Conservation (phyloP, 106 monocot genomes). For the Phalaenopsis aphrodite region DNA sequence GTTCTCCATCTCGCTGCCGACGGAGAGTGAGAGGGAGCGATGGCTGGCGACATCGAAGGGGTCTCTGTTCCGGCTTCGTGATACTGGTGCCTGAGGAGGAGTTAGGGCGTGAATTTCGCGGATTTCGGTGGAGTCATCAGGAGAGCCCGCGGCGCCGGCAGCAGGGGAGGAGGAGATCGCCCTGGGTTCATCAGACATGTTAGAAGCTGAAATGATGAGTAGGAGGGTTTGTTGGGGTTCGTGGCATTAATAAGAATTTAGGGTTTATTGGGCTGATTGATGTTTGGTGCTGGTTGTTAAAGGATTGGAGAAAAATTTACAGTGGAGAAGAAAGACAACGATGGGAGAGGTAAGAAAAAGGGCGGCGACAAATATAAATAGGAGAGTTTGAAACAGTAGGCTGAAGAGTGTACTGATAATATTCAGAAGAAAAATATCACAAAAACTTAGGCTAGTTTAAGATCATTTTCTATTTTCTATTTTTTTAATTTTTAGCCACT, state of each 20-base stretch:
- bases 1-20: conserved; percentile 32
- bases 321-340: not conserved
- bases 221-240: not conserved
- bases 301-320: conserved; percentile 1
- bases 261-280: not conserved
- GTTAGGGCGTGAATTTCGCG: conserved; percentile 73
- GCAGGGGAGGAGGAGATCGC: not conserved
- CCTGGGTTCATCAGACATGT: not conserved
- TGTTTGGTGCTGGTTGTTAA: not conserved
- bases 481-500: no score
- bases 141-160: not conserved
- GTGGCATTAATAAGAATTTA: not conserved
- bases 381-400: no score
- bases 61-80: not conserved
- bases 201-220: not conserved
- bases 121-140: conserved; percentile 25
- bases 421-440: no score
- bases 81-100: conserved; percentile 13
- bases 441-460: no score
- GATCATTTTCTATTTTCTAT: no score
- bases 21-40: conserved; percentile 22
- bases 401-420: no score
- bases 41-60: conserved; percentile 29
- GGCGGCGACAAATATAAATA: no score
- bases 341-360: not conserved